Percentiles rank a stretch among this genome's conserved stretches.
phyloP scores from a whole-genome alignment of 768 basidiomycete species.

The Mycena galopus region DNA sequence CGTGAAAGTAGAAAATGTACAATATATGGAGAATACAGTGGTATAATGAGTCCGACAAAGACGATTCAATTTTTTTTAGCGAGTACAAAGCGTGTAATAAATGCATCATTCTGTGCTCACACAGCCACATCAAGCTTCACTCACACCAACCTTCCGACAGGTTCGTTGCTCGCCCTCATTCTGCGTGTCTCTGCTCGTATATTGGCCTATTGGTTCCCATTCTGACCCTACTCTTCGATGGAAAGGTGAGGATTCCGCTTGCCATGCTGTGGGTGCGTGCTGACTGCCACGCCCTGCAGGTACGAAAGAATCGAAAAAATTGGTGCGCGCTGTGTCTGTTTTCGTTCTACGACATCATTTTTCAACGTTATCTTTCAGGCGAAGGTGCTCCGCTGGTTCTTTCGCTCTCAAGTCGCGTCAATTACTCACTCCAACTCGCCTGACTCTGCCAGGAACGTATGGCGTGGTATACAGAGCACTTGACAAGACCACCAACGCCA shows the following conservation, averaged over 20 bases:
- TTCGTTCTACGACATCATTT: constrained; percentile 33
- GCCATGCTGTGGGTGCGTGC: not conserved
- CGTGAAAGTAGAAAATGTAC: not conserved
- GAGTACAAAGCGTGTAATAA: no score
- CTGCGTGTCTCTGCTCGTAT: constrained; percentile 6
- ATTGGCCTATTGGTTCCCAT: not conserved
- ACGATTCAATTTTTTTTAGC: no score
- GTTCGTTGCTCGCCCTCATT: not conserved
- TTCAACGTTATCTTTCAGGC: constrained; percentile 47
- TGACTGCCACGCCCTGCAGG: constrained; percentile 56
- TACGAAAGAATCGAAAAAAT: constrained; percentile 99
- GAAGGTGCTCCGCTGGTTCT: constrained; percentile 51
- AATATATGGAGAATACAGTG: no score
- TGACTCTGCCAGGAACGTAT: constrained; percentile 81
- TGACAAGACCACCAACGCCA: constrained; percentile 80
- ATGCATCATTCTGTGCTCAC: no score
- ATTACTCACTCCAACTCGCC: constrained; percentile 30
- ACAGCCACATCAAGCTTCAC: constrained; percentile 16
- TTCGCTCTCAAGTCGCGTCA: constrained; percentile 29
- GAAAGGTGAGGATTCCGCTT: constrained; percentile 55
- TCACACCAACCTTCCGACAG: constrained; percentile 21
- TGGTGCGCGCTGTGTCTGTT: constrained; percentile 71
- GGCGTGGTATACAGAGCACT: constrained; percentile 98
- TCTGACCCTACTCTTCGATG: constrained; percentile 46
- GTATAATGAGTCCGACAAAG: no score